Evolutionary conservation across 2,329 filamentous ascomycete genomes (phyloP).

Genomic region (Myrmaecium sp.): DNA sequence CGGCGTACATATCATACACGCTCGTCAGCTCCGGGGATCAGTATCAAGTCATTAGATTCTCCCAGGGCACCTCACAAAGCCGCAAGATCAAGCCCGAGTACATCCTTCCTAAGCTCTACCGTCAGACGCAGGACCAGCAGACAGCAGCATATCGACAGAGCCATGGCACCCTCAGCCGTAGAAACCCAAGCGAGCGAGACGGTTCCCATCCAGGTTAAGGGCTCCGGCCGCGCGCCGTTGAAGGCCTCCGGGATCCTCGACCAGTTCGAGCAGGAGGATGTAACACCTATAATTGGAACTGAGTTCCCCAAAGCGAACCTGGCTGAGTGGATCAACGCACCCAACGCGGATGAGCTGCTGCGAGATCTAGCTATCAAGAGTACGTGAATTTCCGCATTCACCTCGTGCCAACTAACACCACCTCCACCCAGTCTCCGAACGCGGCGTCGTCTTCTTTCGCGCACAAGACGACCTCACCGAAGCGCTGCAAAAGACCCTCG

Average conservation of each 20-base stretch:
- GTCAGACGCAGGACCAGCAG: too few species aligned
- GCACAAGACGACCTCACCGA: conserved; percentile 32
- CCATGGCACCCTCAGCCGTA: too few species aligned
- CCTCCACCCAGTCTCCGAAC: conserved; percentile 28
- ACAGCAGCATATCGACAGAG: too few species aligned
- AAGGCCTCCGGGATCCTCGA: conserved; percentile 35
- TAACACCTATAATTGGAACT: conserved; percentile 44
- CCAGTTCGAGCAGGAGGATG: conserved; percentile 37
- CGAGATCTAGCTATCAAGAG: conserved; percentile 40
- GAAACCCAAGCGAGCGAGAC: too few species aligned
- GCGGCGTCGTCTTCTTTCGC: conserved; percentile 38
- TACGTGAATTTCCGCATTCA: conserved; percentile 6
- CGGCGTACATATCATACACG: too few species aligned
- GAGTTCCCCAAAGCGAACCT: conserved; percentile 43
- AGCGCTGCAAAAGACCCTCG: conserved; percentile 35
- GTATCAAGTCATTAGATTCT: too few species aligned
- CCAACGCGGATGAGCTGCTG: conserved; percentile 45
- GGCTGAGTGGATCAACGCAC: conserved; percentile 44
- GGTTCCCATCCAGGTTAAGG: too few species aligned
- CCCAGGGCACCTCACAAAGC: too few species aligned
- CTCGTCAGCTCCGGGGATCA: too few species aligned
- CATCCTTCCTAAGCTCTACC: too few species aligned
- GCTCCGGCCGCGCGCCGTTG: conserved; percentile 20
- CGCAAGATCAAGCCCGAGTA: too few species aligned
- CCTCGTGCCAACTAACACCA: neutral